Evolutionary conservation across 345 rosid species (phyloP), one percentile per base, ranked within the genome.

Genomic region (Eucalyptus regnans): DNA sequence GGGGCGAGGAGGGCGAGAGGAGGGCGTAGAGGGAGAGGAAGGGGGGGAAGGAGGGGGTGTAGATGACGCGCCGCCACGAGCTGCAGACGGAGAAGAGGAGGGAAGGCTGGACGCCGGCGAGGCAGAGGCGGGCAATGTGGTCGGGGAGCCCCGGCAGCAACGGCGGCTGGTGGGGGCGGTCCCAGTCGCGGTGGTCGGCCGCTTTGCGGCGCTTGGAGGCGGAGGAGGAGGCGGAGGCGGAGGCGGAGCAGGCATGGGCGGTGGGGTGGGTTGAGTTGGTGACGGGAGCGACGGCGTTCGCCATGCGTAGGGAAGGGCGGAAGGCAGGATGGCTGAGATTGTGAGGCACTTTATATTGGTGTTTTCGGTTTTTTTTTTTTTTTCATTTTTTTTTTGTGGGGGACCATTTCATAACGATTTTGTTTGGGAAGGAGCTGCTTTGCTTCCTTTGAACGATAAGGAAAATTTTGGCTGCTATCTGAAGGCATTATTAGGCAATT

Each of bases 21-120:
- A 95, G 68, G 16, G 94, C 86, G 87, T 94, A 95, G 4, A 95
- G 85, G 86, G 94, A 93, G 23, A 89, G 93, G 86, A 90, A 92
- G 41, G 94, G 94, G 87, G 96, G 94, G 90, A 91, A 92, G 81
- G 92, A 76, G 41, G 95, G 92, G 16, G 92, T 90, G 89, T 94
- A 95, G 86, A 94, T 89, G 25, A 95, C 89, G 17, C 93, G 92
- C 3, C 94, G 92, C 96, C 96, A 95, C n/a, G 95, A 90, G 71
- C 88, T 91, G 89, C 94, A 93, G 83, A 95, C 92, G 49, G 93
- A 88, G 93, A 68, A 91, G 87, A 95, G 94, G 22, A 89, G 8
- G 12, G 92, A 48, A 60, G 95, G 94, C 15, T 54, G 91, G 88
- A 93, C 90, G 12, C 83, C 89, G 50, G 92, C 90, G 87, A 95